Conservation (phyloP, 768 basidiomycete genomes). For the Calvatia gigantea region DNA sequence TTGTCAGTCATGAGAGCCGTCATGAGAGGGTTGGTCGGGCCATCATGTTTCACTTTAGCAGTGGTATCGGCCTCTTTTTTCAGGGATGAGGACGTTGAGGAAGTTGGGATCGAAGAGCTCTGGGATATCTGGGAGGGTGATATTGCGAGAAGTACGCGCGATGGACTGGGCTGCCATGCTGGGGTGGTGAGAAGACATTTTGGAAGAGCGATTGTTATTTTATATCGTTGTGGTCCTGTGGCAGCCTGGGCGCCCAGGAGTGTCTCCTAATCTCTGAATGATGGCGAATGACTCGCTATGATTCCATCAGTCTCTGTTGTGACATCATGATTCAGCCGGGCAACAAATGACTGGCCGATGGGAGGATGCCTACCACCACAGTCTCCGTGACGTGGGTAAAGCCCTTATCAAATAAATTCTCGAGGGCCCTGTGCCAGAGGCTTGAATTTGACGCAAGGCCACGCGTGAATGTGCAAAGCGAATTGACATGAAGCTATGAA, state of each 20-base stretch:
- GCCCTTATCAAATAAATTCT: too few relatives aligned
- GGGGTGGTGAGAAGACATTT: not conserved
- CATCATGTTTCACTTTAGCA: not conserved
- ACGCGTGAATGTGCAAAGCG: too few relatives aligned
- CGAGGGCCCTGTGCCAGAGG: too few relatives aligned
- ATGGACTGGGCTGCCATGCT: conserved; percentile 19
- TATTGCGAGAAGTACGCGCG: conserved; percentile 33
- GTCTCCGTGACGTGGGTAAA: too few relatives aligned
- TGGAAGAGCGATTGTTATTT: not conserved
- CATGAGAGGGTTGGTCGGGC: conserved; percentile 47
- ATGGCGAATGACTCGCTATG: not conserved
- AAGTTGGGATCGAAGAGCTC: conserved; percentile 57
- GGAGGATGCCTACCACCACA: not conserved
- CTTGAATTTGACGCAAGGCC: too few relatives aligned
- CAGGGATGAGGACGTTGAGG: conserved; percentile 54
- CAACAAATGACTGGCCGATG: not conserved
- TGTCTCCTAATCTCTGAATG: too few relatives aligned
- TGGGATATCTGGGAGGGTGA: conserved; percentile 52
- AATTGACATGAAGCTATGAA: too few relatives aligned
- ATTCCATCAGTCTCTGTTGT: not conserved
- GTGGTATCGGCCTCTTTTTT: not conserved
- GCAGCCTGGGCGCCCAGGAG: not conserved
- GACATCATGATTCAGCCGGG: not conserved
- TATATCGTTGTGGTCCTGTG: not conserved
- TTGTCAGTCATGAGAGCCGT: conserved; percentile 44